Evolutionary conservation across 202 grass and related monocot species (phyloP).

Genomic region (Schoenoplectus triqueter): DNA sequence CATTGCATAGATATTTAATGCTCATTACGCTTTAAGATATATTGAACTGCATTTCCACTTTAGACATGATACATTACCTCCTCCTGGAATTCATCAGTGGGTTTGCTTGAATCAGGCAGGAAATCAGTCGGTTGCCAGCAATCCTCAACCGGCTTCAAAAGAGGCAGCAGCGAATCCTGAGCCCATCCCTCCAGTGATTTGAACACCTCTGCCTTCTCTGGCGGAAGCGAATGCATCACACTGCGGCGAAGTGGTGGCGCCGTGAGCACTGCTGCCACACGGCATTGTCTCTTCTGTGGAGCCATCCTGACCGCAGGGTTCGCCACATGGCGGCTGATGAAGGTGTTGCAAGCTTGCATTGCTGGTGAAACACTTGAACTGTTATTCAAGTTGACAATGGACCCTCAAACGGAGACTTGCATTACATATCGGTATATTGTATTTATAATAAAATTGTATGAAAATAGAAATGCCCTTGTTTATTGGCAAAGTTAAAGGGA

Average conservation of each 20-base stretch:
- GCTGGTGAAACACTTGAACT: background rate
- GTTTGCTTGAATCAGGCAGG: conserved; percentile 56
- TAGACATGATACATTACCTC: conserved; percentile 35
- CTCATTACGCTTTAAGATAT: background rate
- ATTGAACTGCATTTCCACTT: background rate
- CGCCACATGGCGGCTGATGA: conserved; percentile 28
- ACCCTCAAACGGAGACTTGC: background rate
- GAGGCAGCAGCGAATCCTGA: conserved; percentile 54
- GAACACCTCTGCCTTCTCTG: conserved; percentile 86
- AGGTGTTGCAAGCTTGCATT: conserved; percentile 50
- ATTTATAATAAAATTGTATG: background rate
- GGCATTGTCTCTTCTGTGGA: conserved; percentile 39
- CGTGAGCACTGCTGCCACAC: conserved; percentile 35
- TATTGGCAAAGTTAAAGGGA: background rate
- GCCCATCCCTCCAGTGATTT: conserved; percentile 76
- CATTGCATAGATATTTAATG: background rate
- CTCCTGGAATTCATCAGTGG: conserved; percentile 57
- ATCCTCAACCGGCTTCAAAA: conserved; percentile 74
- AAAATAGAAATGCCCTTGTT: background rate
- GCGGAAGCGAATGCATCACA: conserved; percentile 74
- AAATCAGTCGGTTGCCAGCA: conserved; percentile 84
- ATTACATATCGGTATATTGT: background rate
- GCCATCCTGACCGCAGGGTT: background rate
- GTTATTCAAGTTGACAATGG: background rate
- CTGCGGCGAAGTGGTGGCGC: conserved; percentile 22